Evolutionary conservation across 495 filamentous ascomycete genomes (phyloP).

Genomic region (Penicillium cinerascens): DNA sequence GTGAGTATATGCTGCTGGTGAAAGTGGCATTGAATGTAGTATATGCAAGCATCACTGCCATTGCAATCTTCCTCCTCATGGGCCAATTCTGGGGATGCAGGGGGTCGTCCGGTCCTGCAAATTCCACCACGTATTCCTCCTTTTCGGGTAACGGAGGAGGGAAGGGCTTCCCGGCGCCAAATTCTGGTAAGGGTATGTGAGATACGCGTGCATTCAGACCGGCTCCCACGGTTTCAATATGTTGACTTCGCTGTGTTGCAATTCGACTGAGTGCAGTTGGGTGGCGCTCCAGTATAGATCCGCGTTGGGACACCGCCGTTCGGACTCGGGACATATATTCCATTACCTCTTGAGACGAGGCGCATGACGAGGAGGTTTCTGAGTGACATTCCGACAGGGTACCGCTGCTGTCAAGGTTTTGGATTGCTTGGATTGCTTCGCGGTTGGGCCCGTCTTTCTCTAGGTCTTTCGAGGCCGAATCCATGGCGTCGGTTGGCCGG

Average conservation of each 20-base stretch:
- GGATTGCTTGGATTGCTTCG: not conserved
- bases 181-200: conserved; percentile 54
- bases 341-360: conserved; percentile 21
- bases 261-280: conserved; percentile 74
- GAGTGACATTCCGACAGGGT: conserved; percentile 5
- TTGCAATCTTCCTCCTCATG: conserved; percentile 67
- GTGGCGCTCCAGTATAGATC: conserved; percentile 60
- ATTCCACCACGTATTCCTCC: conserved; percentile 87
- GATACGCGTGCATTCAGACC: conserved; percentile 47
- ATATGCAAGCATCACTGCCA: conserved; percentile 70
- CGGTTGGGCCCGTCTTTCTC: conserved; percentile 31
- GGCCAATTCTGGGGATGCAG: conserved; percentile 84
- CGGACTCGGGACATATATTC: conserved; percentile 54
- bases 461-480: conserved; percentile 31
- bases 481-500: conserved; percentile 22
- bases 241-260: conserved; percentile 69
- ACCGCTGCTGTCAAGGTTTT: not conserved
- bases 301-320: conserved; percentile 50
- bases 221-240: conserved; percentile 70
- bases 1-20: conserved; percentile 54
- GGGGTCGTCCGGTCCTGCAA: conserved; percentile 66
- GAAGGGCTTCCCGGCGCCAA: conserved; percentile 74
- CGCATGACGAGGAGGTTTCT: conserved; percentile 6
- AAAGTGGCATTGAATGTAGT: conserved; percentile 76
- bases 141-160: conserved; percentile 67